Base-by-base conservation (phyloP, 768 basidiomycete species). In the Hysterangium stoloniferum region DNA sequence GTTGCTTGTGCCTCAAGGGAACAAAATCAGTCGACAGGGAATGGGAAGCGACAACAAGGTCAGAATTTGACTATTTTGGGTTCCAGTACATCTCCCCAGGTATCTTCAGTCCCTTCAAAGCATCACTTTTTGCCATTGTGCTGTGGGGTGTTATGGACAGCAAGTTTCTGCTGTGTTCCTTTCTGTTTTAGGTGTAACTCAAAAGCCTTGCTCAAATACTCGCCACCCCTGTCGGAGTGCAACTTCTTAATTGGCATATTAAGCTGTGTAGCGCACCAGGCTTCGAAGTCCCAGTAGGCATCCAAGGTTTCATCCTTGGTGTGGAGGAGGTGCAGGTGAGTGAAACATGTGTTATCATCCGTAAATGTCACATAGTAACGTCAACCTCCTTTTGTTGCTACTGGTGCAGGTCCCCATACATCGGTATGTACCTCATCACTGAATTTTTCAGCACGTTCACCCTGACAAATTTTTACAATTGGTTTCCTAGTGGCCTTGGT, bases 201-300 rank as follows among this genome's bases (percentile, higher is more conserved):
- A 24, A 78, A 67, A 4, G 64, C 62, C 0, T 65, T 57, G 8
- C 64, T 64, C 17, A 65, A 52, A 41, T 72, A 76, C 45, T 78
- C 68, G 3, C 73, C 70, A 1, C 76, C 72, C 9, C 60, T 56
- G 59, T 79, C 74, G 0, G 67, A 68, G 40, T 66, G 69, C 1
- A 77, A 50, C 4, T 34, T 24, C 45, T 71, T 68, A 45, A 74
- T 56, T 34, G 17, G 34, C 0, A 50, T 48, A 6, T 56, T 58
- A 1, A 54, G 52, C 27, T 76, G 71, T 0, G 57, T 68, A 19
- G 65, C 52, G 12, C 61, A 45, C 60, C 60, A 64, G 0, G 67
- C 67, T 11, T 71, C 63, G 48, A 61, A 69, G 0, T 59, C 38
- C 36, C 65, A 60, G 58, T 70, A 70, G 12, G 60, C 54, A 8